Evolutionary conservation across 78 protist genomes (phyloP), one percentile per base, ranked within the genome.

Genomic region (Tieghemostelium lacteum): DNA sequence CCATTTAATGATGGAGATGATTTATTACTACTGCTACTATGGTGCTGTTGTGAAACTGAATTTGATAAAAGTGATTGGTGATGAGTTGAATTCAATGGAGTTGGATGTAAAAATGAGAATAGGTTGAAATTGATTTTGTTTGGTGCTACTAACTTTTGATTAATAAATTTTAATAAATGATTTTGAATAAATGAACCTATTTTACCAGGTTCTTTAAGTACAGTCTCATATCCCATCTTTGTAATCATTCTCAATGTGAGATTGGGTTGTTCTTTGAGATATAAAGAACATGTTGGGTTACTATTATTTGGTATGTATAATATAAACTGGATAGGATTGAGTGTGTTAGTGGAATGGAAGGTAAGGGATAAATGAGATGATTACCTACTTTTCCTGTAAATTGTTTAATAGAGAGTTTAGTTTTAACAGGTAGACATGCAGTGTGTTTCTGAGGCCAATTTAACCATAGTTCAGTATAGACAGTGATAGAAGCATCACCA

Each of bases 381-480:
- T 28, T 42, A 39, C 42, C 0, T 69, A 83, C 89, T 26, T 83
- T 83, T 37, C 89, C 89, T 20, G 89, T 45, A 26, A 83, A 83
- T 28, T 69, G 72, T 57, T 69, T 69, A 12, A 83, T 29, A 40
- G 77, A 83, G 16, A 83, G n/a, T 69, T 83, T 83, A 12, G 89
- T 83, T 31, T 83, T 83, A 20, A 83, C 89, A 20, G 89, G 89
- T 57, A 83, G 37, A 69, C 89, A 83, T 4, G 89, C 89, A 17
- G 50, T 83, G 42, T 83, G 89, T 34, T 54, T 66, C 40, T 83
- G 89, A 69, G 89, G 89, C 89, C 89, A 83, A 83, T 83, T 83
- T 28, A 83, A 45, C 89, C 89, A 83, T 1, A 83, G 28, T 29
- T 83, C 77, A 1, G 89, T 29, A 3, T 73, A 54, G 19, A 66